Conservation (phyloP, 441 rosid genomes). For the Francoa sonchifolia region DNA sequence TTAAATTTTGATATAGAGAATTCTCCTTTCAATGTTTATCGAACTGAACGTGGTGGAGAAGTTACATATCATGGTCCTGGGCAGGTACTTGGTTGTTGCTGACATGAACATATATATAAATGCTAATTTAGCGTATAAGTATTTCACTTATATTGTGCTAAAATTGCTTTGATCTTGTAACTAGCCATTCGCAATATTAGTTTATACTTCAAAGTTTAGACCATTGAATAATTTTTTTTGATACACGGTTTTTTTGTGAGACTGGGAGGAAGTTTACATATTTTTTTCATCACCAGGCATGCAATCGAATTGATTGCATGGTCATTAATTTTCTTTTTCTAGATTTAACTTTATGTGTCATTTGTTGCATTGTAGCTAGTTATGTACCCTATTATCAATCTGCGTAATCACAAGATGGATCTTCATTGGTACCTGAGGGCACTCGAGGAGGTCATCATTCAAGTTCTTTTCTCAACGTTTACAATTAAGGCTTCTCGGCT, state of each 20-base stretch:
- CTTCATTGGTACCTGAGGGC: slow-evolving; percentile 90
- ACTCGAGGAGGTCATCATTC: slow-evolving; percentile 73
- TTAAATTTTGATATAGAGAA: slow-evolving; percentile 47
- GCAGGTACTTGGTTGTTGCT: slow-evolving; percentile 36
- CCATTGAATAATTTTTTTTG: too few species aligned
- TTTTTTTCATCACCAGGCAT: neutral
- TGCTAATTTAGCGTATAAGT: neutral
- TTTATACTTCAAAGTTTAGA: too few species aligned
- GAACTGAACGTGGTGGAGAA: slow-evolving; percentile 84
- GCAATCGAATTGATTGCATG: neutral
- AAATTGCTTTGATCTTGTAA: too few species aligned
- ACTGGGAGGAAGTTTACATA: too few species aligned
- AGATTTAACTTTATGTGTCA: slow-evolving; percentile 15
- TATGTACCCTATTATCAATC: slow-evolving; percentile 75
- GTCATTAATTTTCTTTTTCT: neutral
- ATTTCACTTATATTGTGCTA: neutral
- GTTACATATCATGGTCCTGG: slow-evolving; percentile 94
- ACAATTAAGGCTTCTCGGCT: slow-evolving; percentile 56
- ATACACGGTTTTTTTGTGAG: too few species aligned
- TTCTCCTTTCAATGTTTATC: slow-evolving; percentile 61
- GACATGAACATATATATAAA: neutral
- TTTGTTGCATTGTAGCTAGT: slow-evolving; percentile 41
- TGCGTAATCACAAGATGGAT: slow-evolving; percentile 84
- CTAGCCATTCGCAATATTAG: too few species aligned
- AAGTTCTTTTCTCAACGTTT: slow-evolving; percentile 55